A percentile compares a stretch with the other conserved stretches of the same genome.
phyloP scores from a whole-genome alignment of 495 filamentous ascomycete genomes.

The Trichoderma virens region DNA sequence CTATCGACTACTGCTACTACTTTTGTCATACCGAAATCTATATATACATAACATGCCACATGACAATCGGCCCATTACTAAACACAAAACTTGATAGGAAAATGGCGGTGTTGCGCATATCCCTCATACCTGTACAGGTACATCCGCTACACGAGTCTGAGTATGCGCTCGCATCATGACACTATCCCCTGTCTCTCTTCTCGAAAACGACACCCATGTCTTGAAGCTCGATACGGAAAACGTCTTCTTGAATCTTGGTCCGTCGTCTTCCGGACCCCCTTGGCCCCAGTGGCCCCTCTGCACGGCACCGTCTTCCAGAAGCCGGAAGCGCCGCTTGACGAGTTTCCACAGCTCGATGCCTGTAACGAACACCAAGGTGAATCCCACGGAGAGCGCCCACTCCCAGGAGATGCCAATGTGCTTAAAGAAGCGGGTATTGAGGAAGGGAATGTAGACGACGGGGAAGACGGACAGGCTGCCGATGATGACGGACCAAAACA shows the following conservation, averaged over 20 bases:
- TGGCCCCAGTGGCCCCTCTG: constrained; percentile 33
- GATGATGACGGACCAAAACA: constrained; percentile 65
- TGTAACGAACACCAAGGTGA: constrained; percentile 50
- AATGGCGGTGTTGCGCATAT: no score
- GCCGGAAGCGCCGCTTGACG: constrained; percentile 43
- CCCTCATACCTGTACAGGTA: no score
- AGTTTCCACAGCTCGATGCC: constrained; percentile 64
- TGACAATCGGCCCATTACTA: no score
- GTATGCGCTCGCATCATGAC: constrained; percentile 12
- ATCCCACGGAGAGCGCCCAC: constrained; percentile 56
- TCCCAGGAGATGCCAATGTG: constrained; percentile 68
- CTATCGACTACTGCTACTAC: no score
- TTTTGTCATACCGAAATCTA: no score
- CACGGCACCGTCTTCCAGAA: constrained; percentile 37
- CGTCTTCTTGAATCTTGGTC: constrained; percentile 26
- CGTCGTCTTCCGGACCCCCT: constrained; percentile 25
- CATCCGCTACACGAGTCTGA: neutral
- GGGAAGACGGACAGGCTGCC: constrained; percentile 64
- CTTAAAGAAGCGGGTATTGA: constrained; percentile 67
- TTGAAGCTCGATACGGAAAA: constrained; percentile 36
- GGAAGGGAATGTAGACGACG: constrained; percentile 61
- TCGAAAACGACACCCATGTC: constrained; percentile 24
- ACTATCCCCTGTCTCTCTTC: constrained; percentile 23
- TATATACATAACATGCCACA: no score
- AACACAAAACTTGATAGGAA: no score